Base-by-base conservation (phyloP, 1,139 yeast genomes). In the Scheffersomyces quercinus region DNA sequence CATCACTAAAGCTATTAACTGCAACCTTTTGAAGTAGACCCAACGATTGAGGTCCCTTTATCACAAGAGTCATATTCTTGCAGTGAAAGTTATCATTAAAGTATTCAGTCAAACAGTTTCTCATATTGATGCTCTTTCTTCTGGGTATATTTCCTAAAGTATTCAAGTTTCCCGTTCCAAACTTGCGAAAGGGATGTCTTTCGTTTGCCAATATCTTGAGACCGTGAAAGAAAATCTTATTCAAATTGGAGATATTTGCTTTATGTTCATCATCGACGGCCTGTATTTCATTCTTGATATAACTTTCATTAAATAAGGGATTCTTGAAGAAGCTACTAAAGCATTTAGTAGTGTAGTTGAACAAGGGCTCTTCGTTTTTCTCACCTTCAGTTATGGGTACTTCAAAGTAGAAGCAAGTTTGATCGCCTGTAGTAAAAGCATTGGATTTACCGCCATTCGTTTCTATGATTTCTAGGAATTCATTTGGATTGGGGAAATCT, bases 381-480 rank as follows among this genome's bases (percentile, higher is more conserved):
- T 50, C 42, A 3, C 45, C 50, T 11, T 68, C 56, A 34, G 65
- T 68, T 0, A 78, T 56, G 0, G 86, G 87, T 0, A 83, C 59
- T 51, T 83, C 83, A 56, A 83, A 82, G 52, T 74, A 79, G 55
- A 76, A 85, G 20, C 79, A 69, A 0, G 91, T 84, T 39, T 72
- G 77, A 49, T 82, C 85, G 3, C 83, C 85, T 1, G 83, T 77
- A 0, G 95, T 86, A 48, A 66, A 77, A 0, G 93, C 93, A 62
- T 85, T 85, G 38, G 75, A 63, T 0, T 63, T 52, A 1, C 93
- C 93, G 12, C 85, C 83, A 37, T 71, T 61, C 15, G 67, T 57
- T 3, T 71, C 55, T 1, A 84, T 54, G 5, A 62, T 49, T 13
- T 73, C 73, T 40, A 75, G 73, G 46, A 80, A 79, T 16, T 60